Evolutionary conservation across 352 stramenopile genomes (phyloP), one percentile per base, ranked within the genome.

Genomic region (Pythium diclinum): DNA sequence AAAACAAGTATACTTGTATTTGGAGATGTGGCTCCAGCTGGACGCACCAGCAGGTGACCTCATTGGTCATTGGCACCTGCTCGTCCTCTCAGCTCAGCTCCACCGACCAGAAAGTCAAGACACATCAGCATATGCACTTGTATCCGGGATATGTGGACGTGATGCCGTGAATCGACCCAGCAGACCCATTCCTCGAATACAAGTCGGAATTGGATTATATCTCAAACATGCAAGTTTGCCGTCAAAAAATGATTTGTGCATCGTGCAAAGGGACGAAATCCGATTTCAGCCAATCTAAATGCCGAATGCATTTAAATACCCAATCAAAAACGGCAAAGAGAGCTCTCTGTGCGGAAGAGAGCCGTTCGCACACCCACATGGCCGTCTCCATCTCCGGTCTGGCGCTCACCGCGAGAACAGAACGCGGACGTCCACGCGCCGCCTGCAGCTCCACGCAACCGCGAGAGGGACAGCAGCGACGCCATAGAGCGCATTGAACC

Each of bases 231-330:
- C 6, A 49, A 9, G 42, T 21, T 13, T 25, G 17, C 17, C 16
- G n/a, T 25, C 42, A 49, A 49, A 49, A 49, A 49, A 17, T 49
- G 17, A 49, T 51, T 51, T 51, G 44, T 51, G 44, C 21, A 23
- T 5, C 0, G 1, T 51, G 44, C 44, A 32, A 28, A 28, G 3
- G 44, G 44, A 51, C 19, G 44, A 30, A 30, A 51, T 3, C 5
- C 6, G 16, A 49, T 25, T 23, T 25, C 42, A 25, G 44, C 44
- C 44, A 51, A 51, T 51, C 44, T 17, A 30, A 42, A 5, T 42
- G n/a, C 11, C 10, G 13, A 42, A 6, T 11, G 16, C 13, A 4
- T 0, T n/a, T 42, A 14, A n/a, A 42, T 42, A 42, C 2, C 36
- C 8, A 42, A 42, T 42, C 36, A 42, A 17, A 16, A 0, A 14